Percentiles rank a stretch among this genome's conserved stretches.
Conservation (phyloP, 495 filamentous ascomycete genomes). For the Lasiosphaeria ovina region DNA sequence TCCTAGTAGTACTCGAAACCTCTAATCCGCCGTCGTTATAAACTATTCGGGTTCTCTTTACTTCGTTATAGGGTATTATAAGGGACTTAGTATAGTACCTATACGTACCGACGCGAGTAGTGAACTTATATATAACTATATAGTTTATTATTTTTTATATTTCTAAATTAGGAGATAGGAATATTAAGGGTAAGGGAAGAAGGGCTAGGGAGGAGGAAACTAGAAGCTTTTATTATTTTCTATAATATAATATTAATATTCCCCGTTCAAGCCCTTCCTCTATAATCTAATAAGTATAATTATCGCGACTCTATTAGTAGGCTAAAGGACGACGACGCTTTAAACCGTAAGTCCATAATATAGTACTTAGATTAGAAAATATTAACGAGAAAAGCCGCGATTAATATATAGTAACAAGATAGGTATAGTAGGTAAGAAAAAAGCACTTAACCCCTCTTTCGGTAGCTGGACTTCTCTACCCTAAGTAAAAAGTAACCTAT, state of each 20-base stretch:
- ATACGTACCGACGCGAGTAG: neutral
- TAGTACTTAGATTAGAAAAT: neutral
- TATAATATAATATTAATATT: neutral
- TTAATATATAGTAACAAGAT: neutral
- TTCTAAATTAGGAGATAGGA: neutral
- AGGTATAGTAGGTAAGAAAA: neutral
- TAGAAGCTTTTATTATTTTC: neutral
- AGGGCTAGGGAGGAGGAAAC: neutral
- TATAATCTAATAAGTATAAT: neutral
- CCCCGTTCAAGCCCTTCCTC: neutral
- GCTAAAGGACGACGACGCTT: neutral
- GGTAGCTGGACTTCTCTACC: neutral
- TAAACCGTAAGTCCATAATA: neutral
- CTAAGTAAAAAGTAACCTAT: too few species aligned
- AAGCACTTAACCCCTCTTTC: neutral
- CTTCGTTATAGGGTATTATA: neutral
- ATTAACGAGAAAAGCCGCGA: neutral
- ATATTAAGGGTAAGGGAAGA: neutral
- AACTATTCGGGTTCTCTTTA: neutral
- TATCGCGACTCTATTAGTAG: neutral
- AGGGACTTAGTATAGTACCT: neutral
- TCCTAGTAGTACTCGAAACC: conserved; percentile 1
- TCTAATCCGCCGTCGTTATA: neutral
- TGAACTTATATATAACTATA: conserved; percentile 1
- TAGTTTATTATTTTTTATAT: conserved; percentile 1